Base-by-base conservation (phyloP, 2,329 filamentous ascomycete genomes). In the Sporothrix inflata region DNA sequence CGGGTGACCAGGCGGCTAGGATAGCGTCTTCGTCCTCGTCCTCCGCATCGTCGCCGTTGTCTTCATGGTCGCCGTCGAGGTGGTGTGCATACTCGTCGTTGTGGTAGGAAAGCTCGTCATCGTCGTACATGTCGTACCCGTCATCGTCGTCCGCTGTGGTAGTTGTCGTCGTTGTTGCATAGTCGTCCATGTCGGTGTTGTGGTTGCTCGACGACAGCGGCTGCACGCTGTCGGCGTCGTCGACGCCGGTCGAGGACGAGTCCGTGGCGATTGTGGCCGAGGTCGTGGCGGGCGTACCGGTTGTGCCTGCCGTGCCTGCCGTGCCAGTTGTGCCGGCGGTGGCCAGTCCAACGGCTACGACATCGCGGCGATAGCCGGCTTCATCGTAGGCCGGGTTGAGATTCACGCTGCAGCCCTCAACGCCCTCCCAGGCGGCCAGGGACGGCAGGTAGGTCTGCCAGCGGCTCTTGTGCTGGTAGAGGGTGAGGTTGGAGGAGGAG, bases 361-460 rank as follows among this genome's bases (percentile, higher is more conserved):
- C 65, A 34, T 67, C 67, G 1, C 49, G 69, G 4, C 71, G 49
- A 16, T 61, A 63, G 8, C 71, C 65, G 19, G 61, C 24, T 40
- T 67, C 71, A 42, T 72, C 67, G 12, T 72, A 70, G 1, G 27
- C 66, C 14, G 71, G 66, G 30, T 51, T 70, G 16, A 72, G 71
- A 40, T 69, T 72, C 38, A 70, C 53, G 45, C 71, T 70, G 73
- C 73, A 67, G 51, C 73, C 71, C 49, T 72, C 73, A 27, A 74
- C 68, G 34, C 71, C 71, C n/a, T 73, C 67, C 73, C 71, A 73
- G 19, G 73, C 63, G 9, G 71, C 71, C 53, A 74, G 68, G 4
- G 68, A 57, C n/a, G 73, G 71, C 21, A 72, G 63, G 55, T 74
- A 74, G 6, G 73, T 72, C 71, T 71, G 57, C 73, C 73, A 74